Base-by-base conservation (phyloP, 345 rosid species). In the Brassica napus region DNA sequence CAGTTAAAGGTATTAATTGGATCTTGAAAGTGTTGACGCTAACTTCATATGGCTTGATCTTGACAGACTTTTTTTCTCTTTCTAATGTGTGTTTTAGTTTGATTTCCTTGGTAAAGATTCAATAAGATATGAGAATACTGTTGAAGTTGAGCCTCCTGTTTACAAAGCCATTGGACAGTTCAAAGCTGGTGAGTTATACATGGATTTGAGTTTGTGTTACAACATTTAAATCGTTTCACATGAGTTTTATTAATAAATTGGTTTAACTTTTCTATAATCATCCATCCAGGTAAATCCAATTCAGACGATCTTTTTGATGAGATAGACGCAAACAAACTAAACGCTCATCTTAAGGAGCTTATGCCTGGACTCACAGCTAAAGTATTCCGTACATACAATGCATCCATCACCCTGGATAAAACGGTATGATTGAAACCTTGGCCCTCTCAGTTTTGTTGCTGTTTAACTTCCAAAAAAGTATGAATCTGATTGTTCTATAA, bases 31-130 rank as follows among this genome's bases (percentile, higher is more conserved):
- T 4, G 0, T 32, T 26, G 54, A 26, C 24, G 12, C 35, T 59
- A 10, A 10, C 65, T 60, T 24, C 65, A 60, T 60, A 15, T 60
- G 30, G 65, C 5, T 60, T 60, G 65, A 26, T 26, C 62, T 57
- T 10, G 65, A 60, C 62, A 57, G 62, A 55, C 26, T 49, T 39
- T 72, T 10, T 34, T 70, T 54, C 8, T 8, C 10, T 16, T 77
- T 28, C 59, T 6, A 74, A 72, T 68, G 66, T 67, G 60, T 79
- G n/a, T 81, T 71, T 71, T 88, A 94, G 98, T 94, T 94, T 84
- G 97, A 94, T 89, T 94, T 94, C 82, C 97, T 94, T 47, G 98
- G 98, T 88, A 94, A 94, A 88, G 97, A 94, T 82, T 94, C 98
- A 8, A 94, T 94, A 77, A 89, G 87, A 74, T 94, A 91, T 81